These are phyloP conservation scores for Pisolithus sp. DNA, from an alignment of 768 basidiomycete genomes.

Conservation along the genomic window DNA sequence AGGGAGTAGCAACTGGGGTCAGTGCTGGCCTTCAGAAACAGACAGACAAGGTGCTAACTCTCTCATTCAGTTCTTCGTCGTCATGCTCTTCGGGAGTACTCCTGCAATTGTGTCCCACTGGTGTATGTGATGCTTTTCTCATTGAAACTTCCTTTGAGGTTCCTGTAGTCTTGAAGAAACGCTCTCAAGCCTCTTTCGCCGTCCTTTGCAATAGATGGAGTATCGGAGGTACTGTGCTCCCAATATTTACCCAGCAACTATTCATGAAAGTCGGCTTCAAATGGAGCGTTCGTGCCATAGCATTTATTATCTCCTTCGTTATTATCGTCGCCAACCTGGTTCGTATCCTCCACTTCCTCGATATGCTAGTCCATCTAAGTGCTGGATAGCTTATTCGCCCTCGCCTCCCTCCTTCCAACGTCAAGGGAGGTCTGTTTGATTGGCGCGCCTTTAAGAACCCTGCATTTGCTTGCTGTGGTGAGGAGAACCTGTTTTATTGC, in stretches of 20 bases:
- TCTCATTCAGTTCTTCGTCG: constrained; percentile 13
- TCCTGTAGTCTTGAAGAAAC: constrained; percentile 1
- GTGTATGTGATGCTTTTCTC: constrained; percentile 12
- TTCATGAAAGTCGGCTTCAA: constrained; percentile 49
- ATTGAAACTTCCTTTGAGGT: background rate
- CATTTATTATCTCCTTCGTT: constrained; percentile 46
- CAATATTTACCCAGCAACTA: constrained; percentile 48
- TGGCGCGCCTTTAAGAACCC: constrained; percentile 36
- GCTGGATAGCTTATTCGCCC: constrained; percentile 22
- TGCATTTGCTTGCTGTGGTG: constrained; percentile 6
- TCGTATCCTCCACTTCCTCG: background rate
- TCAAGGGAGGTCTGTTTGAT: constrained; percentile 50
- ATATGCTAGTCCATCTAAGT: constrained; percentile 19
- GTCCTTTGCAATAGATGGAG: constrained; percentile 58
- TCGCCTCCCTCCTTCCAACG: constrained; percentile 44
- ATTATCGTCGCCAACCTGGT: constrained; percentile 45
- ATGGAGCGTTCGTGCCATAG: constrained; percentile 68
- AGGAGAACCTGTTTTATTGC: background rate
- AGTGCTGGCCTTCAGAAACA: background rate
- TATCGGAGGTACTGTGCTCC: constrained; percentile 57
- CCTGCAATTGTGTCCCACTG: constrained; percentile 20
- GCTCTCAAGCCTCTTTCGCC: constrained; percentile 40
- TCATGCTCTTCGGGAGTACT: constrained; percentile 18
- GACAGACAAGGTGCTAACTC: background rate
- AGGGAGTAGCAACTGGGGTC: constrained; percentile 22